Evolutionary conservation across 495 filamentous ascomycete species (phyloP), one percentile per base, ranked within the genome.

Genomic region (Mytilinidion resinicola): DNA sequence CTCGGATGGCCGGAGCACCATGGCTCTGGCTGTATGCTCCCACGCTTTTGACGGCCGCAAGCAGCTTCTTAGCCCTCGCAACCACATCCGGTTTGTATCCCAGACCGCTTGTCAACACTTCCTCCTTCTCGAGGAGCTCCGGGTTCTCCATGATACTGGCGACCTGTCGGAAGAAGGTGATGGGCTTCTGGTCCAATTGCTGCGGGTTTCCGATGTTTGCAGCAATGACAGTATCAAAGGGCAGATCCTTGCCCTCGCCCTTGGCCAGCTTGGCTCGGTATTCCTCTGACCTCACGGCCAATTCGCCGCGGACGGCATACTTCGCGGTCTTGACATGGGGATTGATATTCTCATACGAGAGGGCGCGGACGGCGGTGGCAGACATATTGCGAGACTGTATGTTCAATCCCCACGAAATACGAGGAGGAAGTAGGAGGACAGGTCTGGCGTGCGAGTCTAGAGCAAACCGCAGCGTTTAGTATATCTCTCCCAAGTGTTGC

Each of bases 181-280:
- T 90, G 64, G 93, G 93, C 78, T 96, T 93, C 79, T 98, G 93
- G 74, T 95, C 93, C 55, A 98, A 85, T 74, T 97, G 95, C 70
- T 98, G 93, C 7, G 95, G 93, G 76, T 98, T 98, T 63, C 95
- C 93, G 69, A 98, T 98, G 73, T 98, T 98, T 73, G 93, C 93
- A 53, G 87, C 89, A 73, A 98, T 92, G 67, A 98, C 85, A 59
- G 87, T 79, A 61, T 88, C 79, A 70, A 98, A 98, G 25, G 93
- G 93, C 43, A 97, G 79, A 56, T 74, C 70, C 62, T 82, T 78
- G 67, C 83, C 80, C 20, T 68, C 54, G 49, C 77, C 80, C 55
- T 80, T 75, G 36, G 66, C 67, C 54, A 98, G 78, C 47, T 78
- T 75, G 54, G 86, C 83, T 47, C 91, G 85, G 75, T 95, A 95